Conservation (phyloP, 2,329 filamentous ascomycete genomes). For the Thyridium curvatum region DNA sequence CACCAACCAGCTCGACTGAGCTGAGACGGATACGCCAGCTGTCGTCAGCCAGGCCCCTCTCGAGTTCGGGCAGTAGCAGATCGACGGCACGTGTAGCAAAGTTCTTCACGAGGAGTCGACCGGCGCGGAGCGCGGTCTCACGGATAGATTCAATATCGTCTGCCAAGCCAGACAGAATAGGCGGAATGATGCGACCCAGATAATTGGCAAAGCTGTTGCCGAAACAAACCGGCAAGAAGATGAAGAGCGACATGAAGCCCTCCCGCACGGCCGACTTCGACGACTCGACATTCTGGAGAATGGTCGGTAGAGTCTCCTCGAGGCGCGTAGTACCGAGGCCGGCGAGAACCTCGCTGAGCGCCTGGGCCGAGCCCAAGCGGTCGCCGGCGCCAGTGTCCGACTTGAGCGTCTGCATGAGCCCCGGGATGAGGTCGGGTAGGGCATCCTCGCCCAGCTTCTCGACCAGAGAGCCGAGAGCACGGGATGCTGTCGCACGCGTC, state of each 20-base stretch:
- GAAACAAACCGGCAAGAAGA: constrained; percentile 97
- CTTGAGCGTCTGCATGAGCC: constrained; percentile 95
- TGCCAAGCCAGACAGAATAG: constrained; percentile 87
- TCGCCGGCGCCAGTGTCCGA: constrained; percentile 96
- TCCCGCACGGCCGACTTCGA: constrained; percentile 86
- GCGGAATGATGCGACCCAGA: constrained; percentile 88
- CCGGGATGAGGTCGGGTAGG: constrained; percentile 92
- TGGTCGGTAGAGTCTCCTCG: constrained; percentile 93
- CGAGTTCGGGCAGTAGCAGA: constrained; percentile 85
- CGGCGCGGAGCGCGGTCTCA: constrained; percentile 91
- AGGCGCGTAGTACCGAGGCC: constrained; percentile 86
- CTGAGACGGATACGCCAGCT: constrained; percentile 97
- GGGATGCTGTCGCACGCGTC: constrained; percentile 91
- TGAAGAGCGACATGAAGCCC: constrained; percentile 99
- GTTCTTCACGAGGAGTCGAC: constrained; percentile 94
- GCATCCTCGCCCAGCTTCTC: constrained; percentile 98
- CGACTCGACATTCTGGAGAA: constrained; percentile 92
- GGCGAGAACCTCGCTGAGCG: constrained; percentile 90
- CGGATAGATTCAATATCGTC: constrained; percentile 96
- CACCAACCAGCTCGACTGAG: constrained; percentile 94
- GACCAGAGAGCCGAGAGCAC: constrained; percentile 90
- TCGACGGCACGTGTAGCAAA: constrained; percentile 95
- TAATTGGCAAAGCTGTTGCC: constrained; percentile 98
- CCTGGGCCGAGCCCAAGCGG: constrained; percentile 90
- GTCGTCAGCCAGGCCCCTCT: constrained; percentile 94